Base-by-base conservation (phyloP, 345 rosid genomes). In the Salix exigua region DNA sequence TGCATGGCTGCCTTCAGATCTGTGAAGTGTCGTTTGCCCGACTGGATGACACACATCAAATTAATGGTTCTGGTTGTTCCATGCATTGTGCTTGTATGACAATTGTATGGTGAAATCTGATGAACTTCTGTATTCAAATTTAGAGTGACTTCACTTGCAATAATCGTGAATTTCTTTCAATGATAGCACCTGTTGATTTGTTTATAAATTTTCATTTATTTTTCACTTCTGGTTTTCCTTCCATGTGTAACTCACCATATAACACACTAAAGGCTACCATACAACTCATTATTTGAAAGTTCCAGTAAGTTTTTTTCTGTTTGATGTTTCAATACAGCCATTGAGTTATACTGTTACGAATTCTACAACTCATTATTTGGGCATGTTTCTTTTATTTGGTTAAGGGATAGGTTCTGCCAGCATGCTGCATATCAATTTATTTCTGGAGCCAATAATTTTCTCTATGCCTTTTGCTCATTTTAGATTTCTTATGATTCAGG, bases 41-140 rank as follows among this genome's bases (percentile, higher is more conserved):
- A 46, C 55, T 70, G 60, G 66, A 75, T 80, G 72, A 55, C 70
- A 25, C 33, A 40, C 62, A 73, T 35, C 50, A 78, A 46, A 85
- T 85, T 82, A 75, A 35, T 73, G 30, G 7, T 30, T 79, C 70
- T 73, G 37, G 17, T 38, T 73, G 67, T 74, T 64, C 46, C 30
- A 46, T 61, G 75, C 42, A 53, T 65, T 23, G 44, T 63, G 75
- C 71, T 71, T 75, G 40, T 44, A 11, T n/a, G 30, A 25, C 35
- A 44, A 25, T 48, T 42, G 55, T 63, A 66, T 61, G 28, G 37
- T 66, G 44, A 55, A 75, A 31, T 35, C 42, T 58, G 42, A 18
- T 51, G 30, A 7, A 8, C 5, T 33, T 31, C 10, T 66, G 4
- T 66, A 66, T 66, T 66, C n/a, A 2, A 51, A 6, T 51, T 51